Evolutionary conservation across 495 filamentous ascomycete species (phyloP).

Genomic region (Annulohypoxylon bovei): DNA sequence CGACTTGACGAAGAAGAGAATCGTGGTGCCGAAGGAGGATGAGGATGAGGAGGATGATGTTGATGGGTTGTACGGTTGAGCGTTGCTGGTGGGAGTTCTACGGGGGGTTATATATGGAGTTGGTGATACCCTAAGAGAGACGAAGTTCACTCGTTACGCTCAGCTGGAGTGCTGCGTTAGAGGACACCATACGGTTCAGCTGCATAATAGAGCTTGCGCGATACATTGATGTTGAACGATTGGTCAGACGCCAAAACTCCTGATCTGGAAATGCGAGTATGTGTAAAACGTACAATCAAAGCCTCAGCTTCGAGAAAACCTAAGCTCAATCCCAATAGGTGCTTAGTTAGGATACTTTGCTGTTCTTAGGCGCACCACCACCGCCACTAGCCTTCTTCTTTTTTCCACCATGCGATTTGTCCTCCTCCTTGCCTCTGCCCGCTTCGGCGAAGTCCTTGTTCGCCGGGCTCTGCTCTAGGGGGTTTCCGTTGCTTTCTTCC

Average conservation of each 20-base stretch:
- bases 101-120: slow-evolving; percentile 8
- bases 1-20: slow-evolving; percentile 76
- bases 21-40: slow-evolving; percentile 58
- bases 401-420: slow-evolving; percentile 30
- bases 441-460: slow-evolving; percentile 46
- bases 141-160: slow-evolving; percentile 1
- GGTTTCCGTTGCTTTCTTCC: slow-evolving; percentile 45
- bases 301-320: not conserved
- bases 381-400: slow-evolving; percentile 41
- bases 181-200: not conserved
- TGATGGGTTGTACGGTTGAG: slow-evolving; percentile 79
- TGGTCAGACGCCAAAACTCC: slow-evolving; percentile 4
- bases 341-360: slow-evolving; percentile 14
- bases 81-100: not conserved
- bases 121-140: slow-evolving; percentile 35
- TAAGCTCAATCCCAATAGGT: not conserved
- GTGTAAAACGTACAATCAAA: slow-evolving; percentile 4
- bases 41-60: slow-evolving; percentile 74
- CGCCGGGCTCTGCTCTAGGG: slow-evolving; percentile 52
- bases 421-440: slow-evolving; percentile 22
- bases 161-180: not conserved
- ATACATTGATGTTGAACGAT: slow-evolving; percentile 7
- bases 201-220: not conserved
- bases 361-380: slow-evolving; percentile 42
- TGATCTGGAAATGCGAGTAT: not conserved